phyloP scores from a whole-genome alignment of 805 yeast species.

The Lipomyces yamanashiensis region DNA sequence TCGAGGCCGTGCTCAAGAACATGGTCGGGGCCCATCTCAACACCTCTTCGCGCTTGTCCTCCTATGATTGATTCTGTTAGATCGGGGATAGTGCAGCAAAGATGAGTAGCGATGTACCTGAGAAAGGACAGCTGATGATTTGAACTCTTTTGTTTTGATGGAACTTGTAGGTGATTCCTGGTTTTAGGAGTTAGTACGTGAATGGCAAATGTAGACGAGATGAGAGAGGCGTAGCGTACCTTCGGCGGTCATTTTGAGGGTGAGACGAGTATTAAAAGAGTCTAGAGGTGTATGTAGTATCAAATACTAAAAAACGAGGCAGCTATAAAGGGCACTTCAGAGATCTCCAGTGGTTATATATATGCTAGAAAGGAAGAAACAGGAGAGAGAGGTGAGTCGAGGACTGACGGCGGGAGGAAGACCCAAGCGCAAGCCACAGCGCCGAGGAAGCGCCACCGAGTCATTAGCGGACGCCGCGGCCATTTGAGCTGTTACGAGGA shows the following conservation, averaged over 20 bases:
- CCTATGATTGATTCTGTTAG: constrained; percentile 50
- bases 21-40: constrained; percentile 89
- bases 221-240: background rate
- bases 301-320: background rate
- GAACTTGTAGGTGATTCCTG: constrained; percentile 46
- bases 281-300: background rate
- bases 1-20: constrained; percentile 73
- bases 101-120: constrained; percentile 42
- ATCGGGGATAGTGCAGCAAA: background rate
- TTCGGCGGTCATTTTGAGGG: background rate
- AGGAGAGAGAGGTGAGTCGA: background rate
- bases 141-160: constrained; percentile 61
- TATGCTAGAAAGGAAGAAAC: background rate
- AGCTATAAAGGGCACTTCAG: background rate
- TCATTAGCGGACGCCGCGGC: background rate
- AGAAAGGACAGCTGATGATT: constrained; percentile 87
- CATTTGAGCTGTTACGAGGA: background rate
- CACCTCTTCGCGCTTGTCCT: constrained; percentile 93
- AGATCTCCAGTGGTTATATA: no score
- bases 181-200: background rate
- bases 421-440: constrained; percentile 16
- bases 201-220: background rate
- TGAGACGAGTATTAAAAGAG: no score
- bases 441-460: constrained; percentile 10
- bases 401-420: background rate